These are phyloP conservation scores for Glycine latifolia DNA, from an alignment of 306 rosid species.

Conservation along the genomic window DNA sequence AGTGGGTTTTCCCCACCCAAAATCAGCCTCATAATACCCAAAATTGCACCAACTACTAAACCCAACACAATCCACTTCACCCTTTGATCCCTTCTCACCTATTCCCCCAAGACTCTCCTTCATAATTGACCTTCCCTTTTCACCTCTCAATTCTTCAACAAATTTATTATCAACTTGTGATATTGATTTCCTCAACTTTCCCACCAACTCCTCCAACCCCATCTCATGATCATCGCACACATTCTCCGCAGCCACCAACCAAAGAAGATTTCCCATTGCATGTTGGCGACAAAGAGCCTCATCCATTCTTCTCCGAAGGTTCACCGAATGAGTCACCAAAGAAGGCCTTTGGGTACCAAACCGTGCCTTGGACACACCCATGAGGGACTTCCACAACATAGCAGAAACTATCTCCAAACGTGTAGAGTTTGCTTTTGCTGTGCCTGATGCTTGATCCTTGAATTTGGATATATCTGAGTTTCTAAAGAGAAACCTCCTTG, in stretches of 20 bases:
- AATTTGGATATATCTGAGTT: slow-evolving; percentile 45
- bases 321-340: slow-evolving; percentile 48
- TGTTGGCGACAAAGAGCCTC: slow-evolving; percentile 36
- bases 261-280: slow-evolving; percentile 55
- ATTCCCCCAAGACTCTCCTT: neutral
- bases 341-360: slow-evolving; percentile 37
- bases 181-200: slow-evolving; percentile 35
- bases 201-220: slow-evolving; percentile 31
- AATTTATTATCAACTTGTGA: slow-evolving; percentile 5
- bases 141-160: slow-evolving; percentile 28
- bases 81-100: neutral
- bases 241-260: slow-evolving; percentile 35
- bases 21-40: slow-evolving; percentile 47
- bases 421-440: neutral
- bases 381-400: slow-evolving; percentile 60
- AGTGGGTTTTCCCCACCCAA: slow-evolving; percentile 54
- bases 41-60: slow-evolving; percentile 50
- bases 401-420: slow-evolving; percentile 54
- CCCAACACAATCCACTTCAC: slow-evolving; percentile 38
- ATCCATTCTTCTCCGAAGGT: slow-evolving; percentile 45
- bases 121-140: slow-evolving; percentile 12
- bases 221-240: neutral
- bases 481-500: slow-evolving; percentile 55
- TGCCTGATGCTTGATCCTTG: slow-evolving; percentile 40
- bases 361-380: slow-evolving; percentile 40